Evolutionary conservation across 1,284 basidiomycete genomes (phyloP).

Genomic region (Sporisorium sorghi): DNA sequence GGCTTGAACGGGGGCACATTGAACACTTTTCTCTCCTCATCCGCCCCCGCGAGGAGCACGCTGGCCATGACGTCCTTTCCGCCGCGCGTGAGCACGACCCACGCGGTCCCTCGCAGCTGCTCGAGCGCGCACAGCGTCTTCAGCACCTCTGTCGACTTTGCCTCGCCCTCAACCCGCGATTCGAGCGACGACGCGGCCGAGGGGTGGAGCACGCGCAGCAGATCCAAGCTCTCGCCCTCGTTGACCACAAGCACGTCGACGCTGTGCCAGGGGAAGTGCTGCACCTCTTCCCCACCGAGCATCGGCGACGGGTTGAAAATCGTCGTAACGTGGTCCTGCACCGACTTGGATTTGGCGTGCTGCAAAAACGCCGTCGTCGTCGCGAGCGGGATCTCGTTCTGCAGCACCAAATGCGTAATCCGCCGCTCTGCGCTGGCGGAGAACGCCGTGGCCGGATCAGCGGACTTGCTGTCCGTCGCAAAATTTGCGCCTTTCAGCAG

Average conservation of each 20-base stretch:
- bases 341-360: constrained; percentile 27
- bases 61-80: constrained; percentile 57
- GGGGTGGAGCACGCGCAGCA: constrained; percentile 57
- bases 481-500: constrained; percentile 66
- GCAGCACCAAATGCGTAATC: constrained; percentile 72
- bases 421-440: neutral
- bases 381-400: constrained; percentile 74
- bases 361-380: constrained; percentile 71
- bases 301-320: constrained; percentile 75
- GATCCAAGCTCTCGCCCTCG: constrained; percentile 71
- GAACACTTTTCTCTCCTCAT: constrained; percentile 35
- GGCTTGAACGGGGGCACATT: constrained; percentile 51
- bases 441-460: constrained; percentile 40
- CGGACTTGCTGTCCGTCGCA: constrained; percentile 28
- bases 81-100: constrained; percentile 66
- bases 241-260: constrained; percentile 74
- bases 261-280: constrained; percentile 71
- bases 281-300: constrained; percentile 70
- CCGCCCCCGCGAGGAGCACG: constrained; percentile 26
- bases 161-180: constrained; percentile 27
- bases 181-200: constrained; percentile 10
- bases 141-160: constrained; percentile 31
- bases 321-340: constrained; percentile 29
- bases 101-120: constrained; percentile 39
- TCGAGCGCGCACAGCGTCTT: constrained; percentile 41